Conservation (phyloP, 495 filamentous ascomycete genomes). For the Podospora australis region DNA sequence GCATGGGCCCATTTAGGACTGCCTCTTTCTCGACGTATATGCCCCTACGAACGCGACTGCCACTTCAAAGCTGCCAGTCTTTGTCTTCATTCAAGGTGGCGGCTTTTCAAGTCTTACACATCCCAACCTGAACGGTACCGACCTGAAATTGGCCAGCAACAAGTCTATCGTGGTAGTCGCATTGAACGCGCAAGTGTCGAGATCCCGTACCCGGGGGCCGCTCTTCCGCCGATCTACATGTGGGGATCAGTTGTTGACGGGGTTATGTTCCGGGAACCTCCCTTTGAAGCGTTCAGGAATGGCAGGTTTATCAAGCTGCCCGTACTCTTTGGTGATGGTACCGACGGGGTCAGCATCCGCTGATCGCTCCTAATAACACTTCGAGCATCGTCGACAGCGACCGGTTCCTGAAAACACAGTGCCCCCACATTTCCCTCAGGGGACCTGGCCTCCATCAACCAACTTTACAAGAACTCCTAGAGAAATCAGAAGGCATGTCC, state of each 20-base stretch:
- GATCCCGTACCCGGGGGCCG: conserved; percentile 46
- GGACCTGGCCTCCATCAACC: conserved; percentile 53
- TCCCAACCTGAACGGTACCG: conserved; percentile 55
- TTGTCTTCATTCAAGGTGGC: conserved; percentile 66
- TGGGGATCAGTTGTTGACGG: conserved; percentile 55
- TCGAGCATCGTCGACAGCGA: conserved; percentile 39
- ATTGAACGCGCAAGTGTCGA: conserved; percentile 62
- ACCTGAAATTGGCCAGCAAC: conserved; percentile 50
- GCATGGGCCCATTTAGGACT: conserved; percentile 56
- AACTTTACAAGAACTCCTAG: conserved; percentile 47
- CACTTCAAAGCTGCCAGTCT: conserved; percentile 52
- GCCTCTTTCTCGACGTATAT: conserved; percentile 64
- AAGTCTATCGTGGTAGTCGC: conserved; percentile 59
- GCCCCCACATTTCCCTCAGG: conserved; percentile 46
- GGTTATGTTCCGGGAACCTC: conserved; percentile 50
- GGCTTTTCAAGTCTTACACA: conserved; percentile 56
- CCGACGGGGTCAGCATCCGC: conserved; percentile 65
- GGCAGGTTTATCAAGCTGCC: conserved; percentile 63
- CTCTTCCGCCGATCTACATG: conserved; percentile 40
- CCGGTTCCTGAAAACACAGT: conserved; percentile 58
- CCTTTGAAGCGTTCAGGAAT: conserved; percentile 50
- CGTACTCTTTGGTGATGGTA: conserved; percentile 62
- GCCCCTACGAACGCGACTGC: conserved; percentile 49
- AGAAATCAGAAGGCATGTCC: conserved; percentile 31
- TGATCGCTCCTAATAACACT: conserved; percentile 49